Base-by-base conservation (phyloP, 2,329 filamentous ascomycete species). In the Beauveria australis region DNA sequence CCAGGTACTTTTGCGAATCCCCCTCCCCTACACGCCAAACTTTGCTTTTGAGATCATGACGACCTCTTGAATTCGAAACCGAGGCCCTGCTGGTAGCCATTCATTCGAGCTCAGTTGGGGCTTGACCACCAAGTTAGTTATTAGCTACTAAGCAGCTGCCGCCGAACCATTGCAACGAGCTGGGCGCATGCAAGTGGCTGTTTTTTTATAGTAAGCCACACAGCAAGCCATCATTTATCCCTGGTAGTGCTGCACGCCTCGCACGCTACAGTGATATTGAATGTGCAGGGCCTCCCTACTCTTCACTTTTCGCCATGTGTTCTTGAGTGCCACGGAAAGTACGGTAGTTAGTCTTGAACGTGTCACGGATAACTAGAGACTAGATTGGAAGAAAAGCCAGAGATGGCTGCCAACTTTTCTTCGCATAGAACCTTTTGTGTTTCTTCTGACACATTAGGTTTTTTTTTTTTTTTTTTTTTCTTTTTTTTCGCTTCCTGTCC, bases 141-240 rank as follows among this genome's bases (percentile, higher is more conserved):
- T 14, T 5, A 49, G 22, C 10, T 37, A 28, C n/a, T n/a, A n/a
- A n/a, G 46, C 12, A 14, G 33, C 24, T 37, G 18, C 22, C 41
- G 44, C 54, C 54, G 54, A 57, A 57, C 54, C 44, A 40, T 44
- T 49, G 44, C 30, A 44, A 57, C 28, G 28, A 47, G 53, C 53
- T 46, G 14, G 54, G 46, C 16, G 46, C 46, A 43, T 37, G 55
- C 18, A 52, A n/a, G 47, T 52, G 46, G 55, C 46, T 2, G n/a
- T 37, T 48, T 40, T 57, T 49, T 40, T 44, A 43, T n/a, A 59
- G 56, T 59, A 47, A 59, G 56, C 55, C 47, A 59, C 44, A 47
- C 12, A 37, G 48, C 48, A 30, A 30, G 48, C 44, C 48, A 33
- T 51, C 26, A 12, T 26, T 33, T 19, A 28, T 19, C 19, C 16